Evolutionary conservation across 2,329 filamentous ascomycete genomes (phyloP).

Genomic region (Fusarium sp.): DNA sequence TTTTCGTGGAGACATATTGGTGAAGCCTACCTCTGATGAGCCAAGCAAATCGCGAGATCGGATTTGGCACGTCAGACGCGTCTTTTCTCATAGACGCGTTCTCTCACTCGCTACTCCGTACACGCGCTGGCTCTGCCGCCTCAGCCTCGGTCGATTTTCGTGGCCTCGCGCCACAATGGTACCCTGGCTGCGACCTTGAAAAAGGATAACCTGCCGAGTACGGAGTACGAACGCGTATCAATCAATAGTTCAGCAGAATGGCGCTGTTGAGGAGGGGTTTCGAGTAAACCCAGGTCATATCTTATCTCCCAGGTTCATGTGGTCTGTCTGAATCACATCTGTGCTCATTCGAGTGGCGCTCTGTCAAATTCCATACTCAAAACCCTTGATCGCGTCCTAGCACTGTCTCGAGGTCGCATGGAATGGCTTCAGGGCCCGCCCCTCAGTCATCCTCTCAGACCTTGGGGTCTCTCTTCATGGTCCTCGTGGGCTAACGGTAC

Average conservation of each 20-base stretch:
- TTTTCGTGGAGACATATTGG: slow-evolving; percentile 9
- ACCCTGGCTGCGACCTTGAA: not conserved
- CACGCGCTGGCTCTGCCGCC: slow-evolving; percentile 29
- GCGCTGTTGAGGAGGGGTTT: slow-evolving; percentile 6
- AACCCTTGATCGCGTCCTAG: slow-evolving; percentile 29
- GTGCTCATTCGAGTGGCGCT: slow-evolving; percentile 32
- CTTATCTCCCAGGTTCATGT: slow-evolving; percentile 1
- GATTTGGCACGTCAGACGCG: slow-evolving; percentile 26
- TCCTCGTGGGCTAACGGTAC: slow-evolving; percentile 33
- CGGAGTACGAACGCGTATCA: slow-evolving; percentile 16
- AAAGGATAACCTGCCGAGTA: slow-evolving; percentile 5
- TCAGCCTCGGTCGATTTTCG: slow-evolving; percentile 29
- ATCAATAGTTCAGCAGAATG: slow-evolving; percentile 16
- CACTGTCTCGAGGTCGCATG: slow-evolving; percentile 45
- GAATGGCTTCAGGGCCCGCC: slow-evolving; percentile 43
- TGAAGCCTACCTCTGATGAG: slow-evolving; percentile 16
- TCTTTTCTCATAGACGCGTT: slow-evolving; percentile 30
- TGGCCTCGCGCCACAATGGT: slow-evolving; percentile 36
- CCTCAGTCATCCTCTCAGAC: slow-evolving; percentile 36
- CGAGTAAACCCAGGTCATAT: slow-evolving; percentile 9
- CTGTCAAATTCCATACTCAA: slow-evolving; percentile 27
- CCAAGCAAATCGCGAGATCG: slow-evolving; percentile 32
- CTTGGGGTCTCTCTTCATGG: slow-evolving; percentile 31
- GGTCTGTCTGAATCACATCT: slow-evolving; percentile 15
- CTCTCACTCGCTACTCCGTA: slow-evolving; percentile 4